Evolutionary conservation across 192 early-diverging fungal species (phyloP), one percentile per base, ranked within the genome.

Genomic region (Physocladia obscura): DNA sequence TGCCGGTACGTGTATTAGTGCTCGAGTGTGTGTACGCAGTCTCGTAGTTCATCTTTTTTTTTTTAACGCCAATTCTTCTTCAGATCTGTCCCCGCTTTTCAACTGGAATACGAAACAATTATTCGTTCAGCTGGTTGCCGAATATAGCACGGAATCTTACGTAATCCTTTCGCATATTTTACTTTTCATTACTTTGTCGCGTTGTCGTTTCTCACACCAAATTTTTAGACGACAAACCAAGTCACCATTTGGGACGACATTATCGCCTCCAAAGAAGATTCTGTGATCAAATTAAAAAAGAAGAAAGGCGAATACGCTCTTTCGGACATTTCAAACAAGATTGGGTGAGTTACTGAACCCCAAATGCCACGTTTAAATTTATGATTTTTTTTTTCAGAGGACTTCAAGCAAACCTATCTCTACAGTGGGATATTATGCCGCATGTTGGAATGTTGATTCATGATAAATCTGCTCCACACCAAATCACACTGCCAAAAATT

Each of bases 61-160:
- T 64, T 27, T 22, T 47, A 32, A 8, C 56, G 4, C 54, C n/a
- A 27, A 50, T 37, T 6, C 27, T 44, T 29, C 15, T 51, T 51
- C 74, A 91, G 93, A 95, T 77, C 84, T 94, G 3, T 80, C 86
- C 22, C 80, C 82, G 11, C 75, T 91, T 27, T 95, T 93, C 75
- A 87, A 93, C 68, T 95, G 92, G 92, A 95, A 95, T 67, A 92
- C 92, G 34, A 95, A 95, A 72, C 90, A 92, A 75, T 71, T 95
- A 29, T 94, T 94, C 83, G 84, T 93, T 38, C 85, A 82, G 44
- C 77, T 90, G 22, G 85, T 92, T 5, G 90, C 84, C 8, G 91
- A 95, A 67, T 95, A 91, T 73, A 76, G 76, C 37, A 90, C 90
- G 5, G 77, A 81, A 21, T 75, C 79, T 27, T 86, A 92, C 71